Base-by-base conservation (phyloP, 805 yeast genomes). In the Yarrowia sp. region DNA sequence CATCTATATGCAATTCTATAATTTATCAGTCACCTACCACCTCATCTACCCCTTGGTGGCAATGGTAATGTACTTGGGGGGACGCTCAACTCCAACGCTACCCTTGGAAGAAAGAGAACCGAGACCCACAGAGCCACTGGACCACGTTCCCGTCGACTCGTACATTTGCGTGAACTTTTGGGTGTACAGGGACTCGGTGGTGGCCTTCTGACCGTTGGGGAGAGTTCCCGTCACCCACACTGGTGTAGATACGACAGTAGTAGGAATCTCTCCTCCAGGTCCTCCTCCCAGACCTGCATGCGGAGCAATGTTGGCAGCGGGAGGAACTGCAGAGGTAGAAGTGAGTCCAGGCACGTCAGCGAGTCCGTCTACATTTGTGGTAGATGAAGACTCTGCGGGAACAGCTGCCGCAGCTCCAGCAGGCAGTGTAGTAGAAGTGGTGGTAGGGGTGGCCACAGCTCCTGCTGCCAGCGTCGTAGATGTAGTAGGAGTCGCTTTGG, bases 121-220 rank as follows among this genome's bases (percentile, higher is more conserved):
- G 59, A 93, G 72, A 0, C 98, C 98, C 51, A 92, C 81, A 4
- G 82, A 72, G 1, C 98, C 99, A 0, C 85, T 68, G 16, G 83
- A 74, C 1, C 86, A 86, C 0, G 78, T 62, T 0, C 81, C 80
- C 1, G 85, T 76, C 2, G 83, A 58, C 41, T 70, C 33, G 68
- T 70, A 80, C 59, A 75, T 66, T 22, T 75, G 61, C 22, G 72
- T 40, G 69, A 82, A 83, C 11, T 68, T 26, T 69, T 83, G 87
- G 9, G 78, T 66, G 71, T 73, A 83, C n/a, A 75, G 68, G 0
- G 80, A 70, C 66, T 75, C 75, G 11, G 77, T 73, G n/a, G 82
- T 80, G 7, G 70, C 66, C 7, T 64, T 66, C 17, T 73, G 76
- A 19, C 68, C 67, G 4, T 67, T 66, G 1, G 82, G 41, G 1